Evolutionary conservation across 805 yeast genomes (phyloP), one percentile per base, ranked within the genome.

Genomic region (Starmerella potacharoeniae): DNA sequence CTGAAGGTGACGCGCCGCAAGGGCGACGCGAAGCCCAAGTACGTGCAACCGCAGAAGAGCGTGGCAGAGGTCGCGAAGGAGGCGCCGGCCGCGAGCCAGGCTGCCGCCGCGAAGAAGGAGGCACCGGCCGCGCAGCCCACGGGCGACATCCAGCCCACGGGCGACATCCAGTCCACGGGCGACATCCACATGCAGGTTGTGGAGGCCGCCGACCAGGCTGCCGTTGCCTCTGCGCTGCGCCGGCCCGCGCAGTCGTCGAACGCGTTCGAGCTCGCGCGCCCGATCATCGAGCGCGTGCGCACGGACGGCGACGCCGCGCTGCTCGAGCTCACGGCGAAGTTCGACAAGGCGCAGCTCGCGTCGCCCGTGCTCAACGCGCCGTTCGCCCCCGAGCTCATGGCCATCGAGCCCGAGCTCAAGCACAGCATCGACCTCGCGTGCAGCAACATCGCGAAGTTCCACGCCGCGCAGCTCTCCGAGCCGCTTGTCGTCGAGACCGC

Each of bases 171-270:
- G 13, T 4, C 58, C 7, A 44, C 41, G 16, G 61, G 51, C 2
- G 55, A 55, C 30, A 62, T 64, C 44, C 44, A 51, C 37, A 64
- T 64, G 65, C 53, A 60, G 61, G 61, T 65, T 47, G 69, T 70
- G 33, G 63, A 67, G 55, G 75, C 66, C 35, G 66, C 70, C 30
- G 53, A 59, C 1, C 67, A 69, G 11, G 66, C 65, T 7, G 79
- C 75, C 42, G 78, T 93, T 28, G 72, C 71, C 28, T 71, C 74
- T 31, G 89, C 93, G 9, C 75, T 93, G 56, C 77, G 82, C 33
- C 84, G 99, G 72, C 99, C 99, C n/a, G 93, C 87, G 51, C 97
- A 93, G 72, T 86, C 96, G 28, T 77, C 90, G 22, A 93, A 88
- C 65, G 95, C 93, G 59, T 88, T 90, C 95, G 82, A 84, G 60